Evolutionary conservation across 148 eudicot species (phyloP), one percentile per base, ranked within the genome.

Genomic region (Suaeda aralocaspica): DNA sequence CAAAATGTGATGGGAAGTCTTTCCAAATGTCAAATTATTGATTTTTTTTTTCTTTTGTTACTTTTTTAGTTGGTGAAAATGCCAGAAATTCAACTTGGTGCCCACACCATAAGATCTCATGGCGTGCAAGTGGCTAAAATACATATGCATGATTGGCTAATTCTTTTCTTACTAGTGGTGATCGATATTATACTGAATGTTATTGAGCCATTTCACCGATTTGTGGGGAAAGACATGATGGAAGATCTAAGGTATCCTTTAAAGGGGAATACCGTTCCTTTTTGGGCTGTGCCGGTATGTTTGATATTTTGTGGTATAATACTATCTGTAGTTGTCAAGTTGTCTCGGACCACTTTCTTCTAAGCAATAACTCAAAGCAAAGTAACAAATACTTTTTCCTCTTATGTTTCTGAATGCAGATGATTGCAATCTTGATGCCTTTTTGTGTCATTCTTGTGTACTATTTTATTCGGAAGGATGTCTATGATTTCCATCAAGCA

Each of bases 261-360:
- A 55, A 83, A 88, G 73, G 86, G 78, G 69, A 93, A 93, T 69
- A 93, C 96, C 9, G 82, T 93, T 34, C 96, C 96, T 49, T 75
- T 88, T 59, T 90, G 96, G 98, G 85, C 91, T 44, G 96, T 93
- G 64, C 95, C 92, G 53, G 98, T 93, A 80, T 48, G 83, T 79
- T 62, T 62, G 22, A 2, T 55, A 53, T 30, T 74, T n/a, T 50
- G 1, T 76, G n/a, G 34, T 45, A 51, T 41, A 46, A 25, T 46
- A 24, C 28, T 64, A 9, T 22, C n/a, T 29, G 36, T 69, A 51
- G 30, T 60, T 71, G 6, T 15, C 22, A n/a, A n/a, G n/a, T n/a
- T n/a, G n/a, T 21, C 30, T 48, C 12, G 61, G 59, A 55, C 26
- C 26, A 39, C n/a, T 60, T 55, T 69, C 34, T 75, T 7, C 45